phyloP scores from a whole-genome alignment of 2,329 filamentous ascomycete genomes.

The Tolypocladium ovalisporum region DNA sequence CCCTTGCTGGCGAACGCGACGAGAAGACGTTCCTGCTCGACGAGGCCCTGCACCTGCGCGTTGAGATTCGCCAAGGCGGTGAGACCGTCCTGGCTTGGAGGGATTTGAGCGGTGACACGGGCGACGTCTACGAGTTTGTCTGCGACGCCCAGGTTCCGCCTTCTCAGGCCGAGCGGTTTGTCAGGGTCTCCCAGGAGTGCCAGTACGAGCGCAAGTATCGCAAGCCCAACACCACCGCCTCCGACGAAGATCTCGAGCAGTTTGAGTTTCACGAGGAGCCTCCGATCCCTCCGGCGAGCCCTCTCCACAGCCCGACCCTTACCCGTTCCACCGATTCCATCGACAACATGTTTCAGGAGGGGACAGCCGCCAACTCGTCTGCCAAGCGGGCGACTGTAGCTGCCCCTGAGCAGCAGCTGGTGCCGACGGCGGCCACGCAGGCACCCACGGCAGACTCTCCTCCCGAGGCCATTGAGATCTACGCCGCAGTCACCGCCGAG shows the following conservation, averaged over 20 bases:
- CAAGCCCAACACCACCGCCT: conserved; percentile 67
- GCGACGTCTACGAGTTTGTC: conserved; percentile 96
- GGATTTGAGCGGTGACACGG: conserved; percentile 84
- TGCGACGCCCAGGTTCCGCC: conserved; percentile 66
- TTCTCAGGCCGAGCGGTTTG: conserved; percentile 68
- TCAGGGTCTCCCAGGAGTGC: conserved; percentile 76
- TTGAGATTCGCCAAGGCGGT: conserved; percentile 67
- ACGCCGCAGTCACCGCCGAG: conserved; percentile 68
- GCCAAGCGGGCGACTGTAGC: conserved; percentile 30
- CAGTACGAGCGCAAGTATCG: conserved; percentile 97
- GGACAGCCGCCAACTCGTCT: conserved; percentile 32
- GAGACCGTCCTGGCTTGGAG: conserved; percentile 89
- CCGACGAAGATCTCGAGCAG: conserved; percentile 67
- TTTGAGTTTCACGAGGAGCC: conserved; percentile 66
- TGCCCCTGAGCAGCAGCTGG: conserved; percentile 19
- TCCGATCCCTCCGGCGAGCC: conserved; percentile 54
- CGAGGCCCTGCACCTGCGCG: conserved; percentile 77
- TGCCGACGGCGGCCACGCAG: conserved; percentile 17
- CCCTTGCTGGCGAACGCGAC: conserved; percentile 73
- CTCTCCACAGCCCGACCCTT: conserved; percentile 47
- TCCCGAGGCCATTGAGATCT: conserved; percentile 60
- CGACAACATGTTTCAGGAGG: conserved; percentile 44
- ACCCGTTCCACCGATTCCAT: conserved; percentile 43
- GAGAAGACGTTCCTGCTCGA: conserved; percentile 97
- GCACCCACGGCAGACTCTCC: conserved; percentile 14